Evolutionary conservation across 495 filamentous ascomycete species (phyloP).

Genomic region (Penicillium egyptiacum): DNA sequence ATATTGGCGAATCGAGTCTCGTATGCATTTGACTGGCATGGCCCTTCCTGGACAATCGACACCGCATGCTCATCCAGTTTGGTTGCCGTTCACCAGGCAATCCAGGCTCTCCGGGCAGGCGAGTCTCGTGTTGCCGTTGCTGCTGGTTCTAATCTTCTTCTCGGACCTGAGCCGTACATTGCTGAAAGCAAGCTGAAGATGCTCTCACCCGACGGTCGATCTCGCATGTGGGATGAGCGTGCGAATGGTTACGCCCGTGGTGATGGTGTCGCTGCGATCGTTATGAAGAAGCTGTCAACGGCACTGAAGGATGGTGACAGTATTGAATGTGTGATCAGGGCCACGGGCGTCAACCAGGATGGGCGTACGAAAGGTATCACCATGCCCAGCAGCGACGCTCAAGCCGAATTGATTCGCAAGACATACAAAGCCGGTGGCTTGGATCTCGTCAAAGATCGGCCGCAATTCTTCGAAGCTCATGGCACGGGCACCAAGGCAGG

Average conservation of each 20-base stretch:
- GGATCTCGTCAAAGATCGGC: no score
- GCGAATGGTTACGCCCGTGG: constrained; percentile 46
- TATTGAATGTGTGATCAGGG: constrained; percentile 33
- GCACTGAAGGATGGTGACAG: constrained; percentile 33
- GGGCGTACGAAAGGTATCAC: constrained; percentile 32
- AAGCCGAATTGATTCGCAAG: constrained; percentile 29
- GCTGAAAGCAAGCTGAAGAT: constrained; percentile 24
- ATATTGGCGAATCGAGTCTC: constrained; percentile 54
- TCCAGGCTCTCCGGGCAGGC: constrained; percentile 34
- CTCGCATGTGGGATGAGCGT: constrained; percentile 36
- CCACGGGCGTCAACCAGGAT: constrained; percentile 33
- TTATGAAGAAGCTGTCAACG: constrained; percentile 32
- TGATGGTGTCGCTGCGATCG: constrained; percentile 35
- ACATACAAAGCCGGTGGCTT: no score
- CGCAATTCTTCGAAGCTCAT: constrained; percentile 37
- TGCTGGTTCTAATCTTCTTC: constrained; percentile 32
- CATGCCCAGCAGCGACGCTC: constrained; percentile 26
- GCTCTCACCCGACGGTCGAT: constrained; percentile 24
- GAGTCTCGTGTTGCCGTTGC: constrained; percentile 31
- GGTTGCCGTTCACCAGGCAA: constrained; percentile 34
- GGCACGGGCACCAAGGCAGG: constrained; percentile 23
- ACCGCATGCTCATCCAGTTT: constrained; percentile 56
- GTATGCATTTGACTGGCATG: constrained; percentile 52
- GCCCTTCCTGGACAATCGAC: constrained; percentile 52
- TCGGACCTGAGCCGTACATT: constrained; percentile 20